These are phyloP conservation scores for Sporodiniella umbellata DNA, from an alignment of 371 early-diverging fungal species.

Conservation along the genomic window DNA sequence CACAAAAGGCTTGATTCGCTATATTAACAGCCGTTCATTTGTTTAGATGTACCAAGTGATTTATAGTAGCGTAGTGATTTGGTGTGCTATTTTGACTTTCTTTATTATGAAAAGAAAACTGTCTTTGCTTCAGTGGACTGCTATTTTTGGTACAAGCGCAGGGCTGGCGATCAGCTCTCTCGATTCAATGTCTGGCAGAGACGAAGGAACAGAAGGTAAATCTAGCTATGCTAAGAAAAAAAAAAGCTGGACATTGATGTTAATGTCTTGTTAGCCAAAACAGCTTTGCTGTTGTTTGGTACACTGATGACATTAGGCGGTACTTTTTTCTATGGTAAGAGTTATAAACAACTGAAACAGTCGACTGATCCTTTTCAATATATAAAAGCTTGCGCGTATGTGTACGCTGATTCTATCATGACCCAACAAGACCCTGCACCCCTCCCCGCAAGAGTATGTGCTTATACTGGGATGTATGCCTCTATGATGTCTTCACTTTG, in stretches of 20 bases:
- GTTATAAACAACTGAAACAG: not conserved
- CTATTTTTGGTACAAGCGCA: slow-evolving; percentile 63
- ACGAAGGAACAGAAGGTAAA: not conserved
- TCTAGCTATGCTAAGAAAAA: too few relatives aligned
- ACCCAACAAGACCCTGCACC: slow-evolving; percentile 44
- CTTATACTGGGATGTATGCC: slow-evolving; percentile 52
- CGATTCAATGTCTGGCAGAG: slow-evolving; percentile 32
- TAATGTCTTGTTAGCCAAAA: too few relatives aligned
- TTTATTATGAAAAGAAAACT: slow-evolving; percentile 57
- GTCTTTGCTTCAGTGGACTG: slow-evolving; percentile 59
- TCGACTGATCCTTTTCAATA: too few relatives aligned
- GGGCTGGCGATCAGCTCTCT: slow-evolving; percentile 66
- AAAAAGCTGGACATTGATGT: slow-evolving; percentile 21
- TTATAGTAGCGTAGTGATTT: slow-evolving; percentile 73
- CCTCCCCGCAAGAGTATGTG: slow-evolving; percentile 47
- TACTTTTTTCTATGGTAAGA: slow-evolving; percentile 55
- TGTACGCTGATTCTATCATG: slow-evolving; percentile 52
- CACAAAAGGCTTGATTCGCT: too few relatives aligned
- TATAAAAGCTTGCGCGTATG: slow-evolving; percentile 44
- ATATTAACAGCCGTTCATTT: too few relatives aligned
- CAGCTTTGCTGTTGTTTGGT: too few relatives aligned
- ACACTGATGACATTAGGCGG: slow-evolving; percentile 54
- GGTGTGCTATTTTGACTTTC: slow-evolving; percentile 71
- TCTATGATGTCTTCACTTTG: slow-evolving; percentile 38
- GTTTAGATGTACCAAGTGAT: slow-evolving; percentile 71